Percentiles rank a stretch among this genome's conserved stretches.
Conservation (phyloP, 2,329 filamentous ascomycete genomes). For the Fusarium tricinctum region DNA sequence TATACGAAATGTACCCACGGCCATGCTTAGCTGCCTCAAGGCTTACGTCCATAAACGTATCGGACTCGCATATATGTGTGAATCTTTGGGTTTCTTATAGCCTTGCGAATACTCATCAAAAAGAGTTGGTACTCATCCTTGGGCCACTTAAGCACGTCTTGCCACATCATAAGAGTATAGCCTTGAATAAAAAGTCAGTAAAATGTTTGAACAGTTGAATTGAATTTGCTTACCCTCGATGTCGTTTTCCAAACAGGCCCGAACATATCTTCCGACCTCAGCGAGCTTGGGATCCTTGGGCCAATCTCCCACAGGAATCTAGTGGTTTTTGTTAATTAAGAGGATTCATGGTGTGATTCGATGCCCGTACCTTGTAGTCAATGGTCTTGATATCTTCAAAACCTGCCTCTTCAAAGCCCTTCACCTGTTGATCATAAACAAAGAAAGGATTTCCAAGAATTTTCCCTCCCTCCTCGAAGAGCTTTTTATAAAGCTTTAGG, state of each 20-base stretch:
- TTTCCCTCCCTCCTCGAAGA: conserved; percentile 2
- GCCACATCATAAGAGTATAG: conserved; percentile 25
- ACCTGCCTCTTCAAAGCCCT: neutral
- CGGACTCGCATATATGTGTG: conserved; percentile 31
- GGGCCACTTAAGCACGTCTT: conserved; percentile 25
- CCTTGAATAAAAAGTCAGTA: neutral
- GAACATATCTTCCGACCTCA: conserved; percentile 23
- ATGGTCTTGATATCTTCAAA: conserved; percentile 4
- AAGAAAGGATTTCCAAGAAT: neutral
- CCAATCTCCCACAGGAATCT: conserved; percentile 34
- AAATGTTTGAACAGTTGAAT: accelerated
- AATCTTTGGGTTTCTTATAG: conserved; percentile 23
- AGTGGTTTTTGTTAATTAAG: accelerated
- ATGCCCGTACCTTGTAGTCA: neutral
- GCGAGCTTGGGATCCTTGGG: conserved; percentile 22
- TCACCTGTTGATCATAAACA: conserved; percentile 10
- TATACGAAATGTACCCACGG: too few species aligned
- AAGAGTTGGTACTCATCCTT: conserved; percentile 34
- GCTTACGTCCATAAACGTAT: conserved; percentile 33
- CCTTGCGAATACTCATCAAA: conserved; percentile 19
- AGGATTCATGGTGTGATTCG: accelerated
- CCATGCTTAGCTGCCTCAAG: neutral
- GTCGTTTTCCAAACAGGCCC: conserved; percentile 41
- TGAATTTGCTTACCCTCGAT: conserved; percentile 22
- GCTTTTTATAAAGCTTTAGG: neutral